phyloP scores from a whole-genome alignment of 768 basidiomycete genomes.

The Rhizopogon vulgaris region DNA sequence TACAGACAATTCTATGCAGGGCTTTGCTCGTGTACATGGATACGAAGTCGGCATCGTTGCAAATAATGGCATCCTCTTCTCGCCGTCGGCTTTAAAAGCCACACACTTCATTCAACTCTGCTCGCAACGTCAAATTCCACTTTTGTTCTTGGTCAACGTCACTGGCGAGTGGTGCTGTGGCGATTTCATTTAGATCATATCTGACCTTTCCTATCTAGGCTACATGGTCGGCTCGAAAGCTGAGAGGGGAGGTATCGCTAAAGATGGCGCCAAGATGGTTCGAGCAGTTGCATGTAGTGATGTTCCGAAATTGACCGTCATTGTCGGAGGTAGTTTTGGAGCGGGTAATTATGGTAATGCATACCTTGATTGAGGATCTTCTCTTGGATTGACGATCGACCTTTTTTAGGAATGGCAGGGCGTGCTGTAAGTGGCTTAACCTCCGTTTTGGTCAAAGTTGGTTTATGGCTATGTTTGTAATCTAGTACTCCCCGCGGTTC shows the following conservation, averaged over 20 bases:
- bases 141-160: constrained; percentile 95
- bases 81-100: constrained; percentile 88
- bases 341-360: constrained; percentile 86
- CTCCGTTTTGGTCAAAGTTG: not conserved
- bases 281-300: constrained; percentile 91
- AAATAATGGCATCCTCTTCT: constrained; percentile 94
- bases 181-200: not conserved
- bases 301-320: constrained; percentile 89
- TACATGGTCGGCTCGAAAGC: constrained; percentile 98
- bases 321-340: constrained; percentile 91
- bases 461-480: constrained; percentile 2
- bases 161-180: constrained; percentile 45
- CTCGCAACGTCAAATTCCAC: constrained; percentile 82
- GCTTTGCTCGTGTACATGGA: constrained; percentile 85
- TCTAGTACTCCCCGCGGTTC: constrained; percentile 87
- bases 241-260: constrained; percentile 90
- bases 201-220: constrained; percentile 32
- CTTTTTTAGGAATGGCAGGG: constrained; percentile 75
- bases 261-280: constrained; percentile 96
- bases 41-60: constrained; percentile 89
- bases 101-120: constrained; percentile 95
- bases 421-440: constrained; percentile 60
- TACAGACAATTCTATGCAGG: constrained; percentile 34
- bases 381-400: constrained; percentile 7
- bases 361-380: not conserved